Evolutionary conservation across 2,329 filamentous ascomycete species (phyloP).

Genomic region (Microdochium trichocladiopsis): DNA sequence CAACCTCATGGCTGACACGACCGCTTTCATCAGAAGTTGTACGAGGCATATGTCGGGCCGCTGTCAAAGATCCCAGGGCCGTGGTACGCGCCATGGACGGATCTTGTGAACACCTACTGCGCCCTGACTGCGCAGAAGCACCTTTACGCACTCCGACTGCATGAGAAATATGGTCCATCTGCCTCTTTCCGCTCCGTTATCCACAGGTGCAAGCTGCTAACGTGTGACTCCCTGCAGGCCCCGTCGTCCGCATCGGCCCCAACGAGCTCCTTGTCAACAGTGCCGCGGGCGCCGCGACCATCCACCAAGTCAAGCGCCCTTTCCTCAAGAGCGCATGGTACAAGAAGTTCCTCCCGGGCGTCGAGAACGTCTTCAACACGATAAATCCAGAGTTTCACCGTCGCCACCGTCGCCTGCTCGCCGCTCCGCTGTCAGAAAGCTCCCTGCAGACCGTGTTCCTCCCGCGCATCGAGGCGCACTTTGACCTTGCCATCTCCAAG

Average conservation of each 20-base stretch:
- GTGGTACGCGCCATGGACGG: background rate
- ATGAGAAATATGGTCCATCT: constrained; percentile 15
- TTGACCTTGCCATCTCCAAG: constrained; percentile 28
- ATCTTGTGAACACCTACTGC: background rate
- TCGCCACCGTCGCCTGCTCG: constrained; percentile 30
- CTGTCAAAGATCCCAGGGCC: background rate
- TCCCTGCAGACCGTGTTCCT: constrained; percentile 21
- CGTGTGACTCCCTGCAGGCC: constrained; percentile 8
- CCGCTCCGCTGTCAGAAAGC: constrained; percentile 27
- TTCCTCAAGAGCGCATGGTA: constrained; percentile 15
- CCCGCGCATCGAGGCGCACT: constrained; percentile 24
- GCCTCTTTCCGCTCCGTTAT: background rate
- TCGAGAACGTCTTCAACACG: constrained; percentile 29
- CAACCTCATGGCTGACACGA: background rate
- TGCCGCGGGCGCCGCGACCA: constrained; percentile 7
- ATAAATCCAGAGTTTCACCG: constrained; percentile 27
- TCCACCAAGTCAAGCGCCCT: constrained; percentile 15
- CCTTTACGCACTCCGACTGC: constrained; percentile 13
- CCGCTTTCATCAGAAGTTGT: background rate
- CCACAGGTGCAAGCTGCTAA: background rate
- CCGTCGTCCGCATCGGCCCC: constrained; percentile 18
- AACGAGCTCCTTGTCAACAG: constrained; percentile 16
- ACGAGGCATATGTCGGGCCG: background rate
- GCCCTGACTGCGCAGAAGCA: background rate
- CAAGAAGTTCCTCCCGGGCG: constrained; percentile 8